A percentile compares a stretch with the other conserved stretches of the same genome.
Evolutionary conservation across 352 stramenopile genomes (phyloP).

Genomic region (Phytophthora citrophthora): DNA sequence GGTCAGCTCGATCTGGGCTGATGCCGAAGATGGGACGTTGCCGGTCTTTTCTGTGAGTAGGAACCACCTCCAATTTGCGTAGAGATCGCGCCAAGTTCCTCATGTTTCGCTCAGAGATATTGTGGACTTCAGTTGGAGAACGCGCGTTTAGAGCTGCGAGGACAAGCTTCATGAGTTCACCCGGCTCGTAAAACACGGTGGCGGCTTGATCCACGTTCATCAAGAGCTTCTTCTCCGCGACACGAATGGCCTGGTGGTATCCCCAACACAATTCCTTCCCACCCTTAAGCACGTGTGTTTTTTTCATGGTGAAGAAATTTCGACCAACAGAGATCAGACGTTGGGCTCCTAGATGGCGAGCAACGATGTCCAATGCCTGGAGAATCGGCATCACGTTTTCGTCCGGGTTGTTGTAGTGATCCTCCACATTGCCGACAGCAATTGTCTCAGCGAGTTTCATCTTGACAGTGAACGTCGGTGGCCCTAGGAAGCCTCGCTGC

Average conservation of each 20-base stretch:
- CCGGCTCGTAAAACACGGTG: slow-evolving; percentile 66
- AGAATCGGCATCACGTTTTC: slow-evolving; percentile 65
- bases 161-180: slow-evolving; percentile 57
- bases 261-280: slow-evolving; percentile 76
- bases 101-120: slow-evolving; percentile 43
- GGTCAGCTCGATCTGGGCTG: slow-evolving; percentile 44
- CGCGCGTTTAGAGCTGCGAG: slow-evolving; percentile 41
- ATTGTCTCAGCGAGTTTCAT: slow-evolving; percentile 68
- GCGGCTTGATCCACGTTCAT: slow-evolving; percentile 77
- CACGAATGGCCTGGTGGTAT: slow-evolving; percentile 72
- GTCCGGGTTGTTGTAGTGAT: slow-evolving; percentile 54
- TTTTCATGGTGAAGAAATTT: slow-evolving; percentile 74
- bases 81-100: slow-evolving; percentile 40
- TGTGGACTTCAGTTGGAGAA: slow-evolving; percentile 31
- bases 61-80: slow-evolving; percentile 53
- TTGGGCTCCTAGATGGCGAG: slow-evolving; percentile 58
- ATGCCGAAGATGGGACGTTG: slow-evolving; percentile 57
- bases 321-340: slow-evolving; percentile 61
- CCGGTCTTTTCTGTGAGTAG: slow-evolving; percentile 61
- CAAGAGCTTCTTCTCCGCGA: slow-evolving; percentile 56
- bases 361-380: slow-evolving; percentile 69
- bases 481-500: slow-evolving; percentile 23
- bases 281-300: slow-evolving; percentile 47
- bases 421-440: slow-evolving; percentile 38
- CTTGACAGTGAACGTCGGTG: slow-evolving; percentile 62